Base-by-base conservation (phyloP, 805 yeast species). In the Yarrowia sp. region DNA sequence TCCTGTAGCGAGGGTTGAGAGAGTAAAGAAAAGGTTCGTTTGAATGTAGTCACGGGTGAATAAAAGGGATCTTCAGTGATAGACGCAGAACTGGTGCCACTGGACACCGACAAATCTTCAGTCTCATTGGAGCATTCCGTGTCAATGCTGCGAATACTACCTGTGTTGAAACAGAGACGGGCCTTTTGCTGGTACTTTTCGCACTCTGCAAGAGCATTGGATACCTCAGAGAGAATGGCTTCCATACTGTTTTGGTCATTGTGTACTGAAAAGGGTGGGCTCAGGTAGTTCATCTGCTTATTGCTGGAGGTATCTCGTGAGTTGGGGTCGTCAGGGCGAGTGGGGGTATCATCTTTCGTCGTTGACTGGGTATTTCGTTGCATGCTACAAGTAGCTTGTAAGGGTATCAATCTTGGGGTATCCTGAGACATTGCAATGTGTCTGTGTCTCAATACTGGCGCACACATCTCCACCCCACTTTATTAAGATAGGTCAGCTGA, bases 91-190 rank as follows among this genome's bases (percentile, higher is more conserved):
- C 43, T 52, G 32, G 8, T n/a, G 16, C 32, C 43, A 19, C 58
- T 36, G 8, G 58, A 38, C 22, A 53, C 59, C 14, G 59, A 53
- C 8, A 53, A 35, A 7, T 53, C 59, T 15, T 53, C 59, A 3
- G 59, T 53, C 3, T 40, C 59, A 26, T 53, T 19, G 19, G 59
- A 53, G n/a, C 45, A 40, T 16, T 11, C 45, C 8, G 59, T 19
- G 19, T 53, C 35, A 11, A 53, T 19, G 59, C 59, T 53, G 14
- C 59, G 32, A 22, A 53, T 53, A 35, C 59, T 53, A 16, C 59
- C 59, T 2, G 59, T 12, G 45, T 40, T 22, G 45, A 38, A 12
- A 15, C 46, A 53, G 14, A 12, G 16, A 12, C n/a, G 56, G 9
- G 56, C 19, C 12, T 42, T n/a, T 4, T 22, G 35, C 32, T 40